A percentile compares a stretch with the other conserved stretches of the same genome.
These are phyloP conservation scores for Debaryomyces udenii DNA, from an alignment of 1,139 yeast species.

Conservation along the genomic window DNA sequence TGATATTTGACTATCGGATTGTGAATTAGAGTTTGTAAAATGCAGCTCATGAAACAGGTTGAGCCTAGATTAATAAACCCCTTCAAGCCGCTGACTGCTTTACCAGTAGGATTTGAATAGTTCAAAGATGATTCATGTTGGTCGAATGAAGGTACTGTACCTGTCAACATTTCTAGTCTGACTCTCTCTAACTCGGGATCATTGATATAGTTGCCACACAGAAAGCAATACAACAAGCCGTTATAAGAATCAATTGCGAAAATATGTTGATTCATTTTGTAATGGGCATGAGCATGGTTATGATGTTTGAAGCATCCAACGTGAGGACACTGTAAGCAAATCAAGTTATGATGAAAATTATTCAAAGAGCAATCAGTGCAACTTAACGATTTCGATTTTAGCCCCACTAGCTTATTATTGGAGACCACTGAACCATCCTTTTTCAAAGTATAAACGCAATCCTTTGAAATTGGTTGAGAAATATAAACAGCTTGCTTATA, in stretches of 20 bases:
- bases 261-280: conserved; percentile 62
- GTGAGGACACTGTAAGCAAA: conserved; percentile 81
- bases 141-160: neutral
- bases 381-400: conserved; percentile 47
- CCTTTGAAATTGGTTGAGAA: conserved; percentile 30
- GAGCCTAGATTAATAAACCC: conserved; percentile 95
- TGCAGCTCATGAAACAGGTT: conserved; percentile 93
- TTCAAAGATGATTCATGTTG: conserved; percentile 20
- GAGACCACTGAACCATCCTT: conserved; percentile 38
- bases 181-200: conserved; percentile 59
- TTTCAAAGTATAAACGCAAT: conserved; percentile 27
- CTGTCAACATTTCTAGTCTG: conserved; percentile 35
- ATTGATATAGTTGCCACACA: conserved; percentile 72
- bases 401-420: conserved; percentile 33
- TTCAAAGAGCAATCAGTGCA: conserved; percentile 54
- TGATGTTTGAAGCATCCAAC: conserved; percentile 65
- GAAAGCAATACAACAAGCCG: conserved; percentile 73
- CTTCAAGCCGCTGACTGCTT: conserved; percentile 72
- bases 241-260: conserved; percentile 67
- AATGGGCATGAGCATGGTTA: conserved; percentile 65
- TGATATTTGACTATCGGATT: conserved; percentile 82
- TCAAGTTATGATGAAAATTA: conserved; percentile 56
- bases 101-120: conserved; percentile 53
- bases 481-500: conserved; percentile 61
- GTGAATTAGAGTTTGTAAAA: conserved; percentile 82